Evolutionary conservation across 2,329 filamentous ascomycete species (phyloP).

Genomic region (Bimuria novae-zelandiae): DNA sequence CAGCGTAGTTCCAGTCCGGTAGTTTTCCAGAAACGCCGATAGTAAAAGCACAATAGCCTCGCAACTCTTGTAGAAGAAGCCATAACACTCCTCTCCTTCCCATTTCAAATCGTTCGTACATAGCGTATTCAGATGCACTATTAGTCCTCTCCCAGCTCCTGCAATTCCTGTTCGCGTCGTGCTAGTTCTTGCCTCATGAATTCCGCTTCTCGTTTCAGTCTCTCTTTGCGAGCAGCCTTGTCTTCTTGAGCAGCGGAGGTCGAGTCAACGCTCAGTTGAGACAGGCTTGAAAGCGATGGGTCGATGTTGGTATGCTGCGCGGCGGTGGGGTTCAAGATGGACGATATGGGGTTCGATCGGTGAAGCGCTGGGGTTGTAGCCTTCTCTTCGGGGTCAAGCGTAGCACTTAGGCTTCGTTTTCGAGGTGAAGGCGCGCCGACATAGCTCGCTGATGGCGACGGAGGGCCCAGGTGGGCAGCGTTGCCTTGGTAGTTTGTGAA

Average conservation of each 20-base stretch:
- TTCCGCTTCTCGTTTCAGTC: constrained; percentile 36
- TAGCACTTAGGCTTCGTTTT: constrained; percentile 45
- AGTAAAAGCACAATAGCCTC: no score
- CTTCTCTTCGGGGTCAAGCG: constrained; percentile 34
- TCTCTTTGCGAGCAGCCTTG: constrained; percentile 34
- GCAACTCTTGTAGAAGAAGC: no score
- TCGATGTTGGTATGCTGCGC: constrained; percentile 38
- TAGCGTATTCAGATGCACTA: no score
- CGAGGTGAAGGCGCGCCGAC: constrained; percentile 32
- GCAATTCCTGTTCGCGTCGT: constrained; percentile 36
- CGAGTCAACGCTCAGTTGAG: constrained; percentile 24
- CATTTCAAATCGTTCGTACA: neutral
- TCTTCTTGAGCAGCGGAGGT: constrained; percentile 36
- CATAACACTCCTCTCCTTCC: neutral
- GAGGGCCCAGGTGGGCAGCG: constrained; percentile 12
- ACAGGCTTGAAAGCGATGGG: constrained; percentile 32
- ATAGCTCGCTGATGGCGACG: constrained; percentile 20
- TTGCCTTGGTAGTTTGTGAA: constrained; percentile 42
- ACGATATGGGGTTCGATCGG: constrained; percentile 41
- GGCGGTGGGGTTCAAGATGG: constrained; percentile 37
- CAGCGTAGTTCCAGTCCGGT: no score
- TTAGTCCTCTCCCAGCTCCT: constrained; percentile 38
- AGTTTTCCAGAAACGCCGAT: no score
- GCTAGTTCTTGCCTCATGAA: constrained; percentile 37
- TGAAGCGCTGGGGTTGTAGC: constrained; percentile 31